phyloP scores from a whole-genome alignment of 2,329 filamentous ascomycete species.

The Aspergillus sp. region DNA sequence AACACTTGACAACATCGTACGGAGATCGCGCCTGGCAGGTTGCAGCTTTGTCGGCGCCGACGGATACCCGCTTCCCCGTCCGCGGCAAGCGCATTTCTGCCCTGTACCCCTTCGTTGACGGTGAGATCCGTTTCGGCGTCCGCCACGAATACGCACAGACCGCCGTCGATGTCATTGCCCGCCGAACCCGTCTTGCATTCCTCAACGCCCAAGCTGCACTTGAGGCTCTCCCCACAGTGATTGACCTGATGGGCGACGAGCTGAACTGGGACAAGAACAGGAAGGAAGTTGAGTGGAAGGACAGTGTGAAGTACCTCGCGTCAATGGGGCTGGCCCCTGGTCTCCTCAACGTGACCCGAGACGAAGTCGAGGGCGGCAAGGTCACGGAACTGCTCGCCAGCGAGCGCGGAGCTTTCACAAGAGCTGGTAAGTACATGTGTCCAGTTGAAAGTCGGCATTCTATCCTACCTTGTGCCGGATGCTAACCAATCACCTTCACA shows the following conservation, averaged over 20 bases:
- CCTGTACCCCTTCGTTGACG: conserved; percentile 89
- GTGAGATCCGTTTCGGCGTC: conserved; percentile 86
- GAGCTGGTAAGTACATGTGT: conserved; percentile 42
- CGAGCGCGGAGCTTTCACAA: conserved; percentile 46
- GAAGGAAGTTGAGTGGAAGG: conserved; percentile 80
- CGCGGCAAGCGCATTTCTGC: conserved; percentile 77
- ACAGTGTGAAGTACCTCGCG: conserved; percentile 63
- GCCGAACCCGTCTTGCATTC: conserved; percentile 84
- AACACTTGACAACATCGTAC: conserved; percentile 84
- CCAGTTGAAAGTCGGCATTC: neutral
- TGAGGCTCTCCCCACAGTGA: conserved; percentile 80
- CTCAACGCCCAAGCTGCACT: conserved; percentile 89
- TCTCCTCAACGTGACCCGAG: conserved; percentile 59
- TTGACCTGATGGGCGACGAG: conserved; percentile 88
- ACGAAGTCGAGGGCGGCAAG: conserved; percentile 63
- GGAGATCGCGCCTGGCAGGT: conserved; percentile 93
- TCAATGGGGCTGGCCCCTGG: conserved; percentile 66
- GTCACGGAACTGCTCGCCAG: conserved; percentile 50
- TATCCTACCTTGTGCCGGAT: neutral
- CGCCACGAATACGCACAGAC: conserved; percentile 91
- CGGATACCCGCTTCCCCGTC: conserved; percentile 78
- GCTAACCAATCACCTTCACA: conserved; percentile 5
- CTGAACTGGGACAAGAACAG: conserved; percentile 75
- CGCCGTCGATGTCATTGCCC: conserved; percentile 83
- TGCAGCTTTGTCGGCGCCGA: conserved; percentile 76